Conservation (phyloP, 192 early-diverging fungal genomes). For the Pilaira anomala region DNA sequence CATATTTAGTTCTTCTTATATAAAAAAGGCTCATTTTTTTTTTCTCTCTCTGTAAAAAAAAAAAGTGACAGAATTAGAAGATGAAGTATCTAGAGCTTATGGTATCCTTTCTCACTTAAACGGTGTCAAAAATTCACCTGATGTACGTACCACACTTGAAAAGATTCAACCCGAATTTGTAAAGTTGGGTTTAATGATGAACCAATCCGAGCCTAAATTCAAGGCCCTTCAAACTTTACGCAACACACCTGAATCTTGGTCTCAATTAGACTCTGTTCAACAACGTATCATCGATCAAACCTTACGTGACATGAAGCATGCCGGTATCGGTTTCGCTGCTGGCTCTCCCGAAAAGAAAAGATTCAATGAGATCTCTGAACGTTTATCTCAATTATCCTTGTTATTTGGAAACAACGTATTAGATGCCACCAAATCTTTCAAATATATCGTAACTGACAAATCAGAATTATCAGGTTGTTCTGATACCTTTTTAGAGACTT, state of each 20-base stretch:
- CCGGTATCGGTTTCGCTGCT: conserved; percentile 45
- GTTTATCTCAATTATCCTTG: conserved; percentile 46
- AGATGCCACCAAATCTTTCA: conserved; percentile 56
- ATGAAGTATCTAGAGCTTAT: conserved; percentile 45
- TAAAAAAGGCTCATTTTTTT: too few relatives aligned
- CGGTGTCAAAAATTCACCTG: conserved; percentile 52
- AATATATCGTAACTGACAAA: conserved; percentile 38
- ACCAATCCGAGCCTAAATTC: conserved; percentile 53
- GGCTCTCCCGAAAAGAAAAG: conserved; percentile 42
- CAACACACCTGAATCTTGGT: conserved; percentile 30
- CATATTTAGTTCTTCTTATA: not conserved
- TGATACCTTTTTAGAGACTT: conserved; percentile 35
- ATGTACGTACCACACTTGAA: conserved; percentile 47
- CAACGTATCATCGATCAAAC: conserved; percentile 50
- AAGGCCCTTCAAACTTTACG: conserved; percentile 47
- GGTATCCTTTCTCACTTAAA: conserved; percentile 51
- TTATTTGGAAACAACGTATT: conserved; percentile 51
- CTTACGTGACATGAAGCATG: conserved; percentile 48
- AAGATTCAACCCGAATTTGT: conserved; percentile 49
- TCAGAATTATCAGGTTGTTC: conserved; percentile 46
- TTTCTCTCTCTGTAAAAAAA: not conserved
- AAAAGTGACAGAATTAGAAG: conserved; percentile 44
- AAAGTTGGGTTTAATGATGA: conserved; percentile 47
- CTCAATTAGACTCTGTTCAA: conserved; percentile 40
- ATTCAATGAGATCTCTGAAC: conserved; percentile 50